Evolutionary conservation across 2,329 filamentous ascomycete genomes (phyloP).

Genomic region (Aspergillus pseudonomiae): DNA sequence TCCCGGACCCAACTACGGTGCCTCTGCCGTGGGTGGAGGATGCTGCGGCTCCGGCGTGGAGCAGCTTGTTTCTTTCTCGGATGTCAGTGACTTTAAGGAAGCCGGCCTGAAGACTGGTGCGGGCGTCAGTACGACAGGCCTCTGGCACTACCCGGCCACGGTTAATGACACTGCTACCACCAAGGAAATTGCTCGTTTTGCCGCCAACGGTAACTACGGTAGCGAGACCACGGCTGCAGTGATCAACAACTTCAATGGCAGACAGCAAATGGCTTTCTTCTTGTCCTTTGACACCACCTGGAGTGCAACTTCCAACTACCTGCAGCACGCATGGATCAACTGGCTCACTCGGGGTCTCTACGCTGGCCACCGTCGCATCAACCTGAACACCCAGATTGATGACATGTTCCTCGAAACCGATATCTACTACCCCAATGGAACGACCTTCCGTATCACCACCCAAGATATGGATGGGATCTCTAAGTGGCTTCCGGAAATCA

Average conservation of each 20-base stretch:
- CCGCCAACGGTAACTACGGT: conserved; percentile 44
- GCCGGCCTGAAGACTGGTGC: conserved; percentile 57
- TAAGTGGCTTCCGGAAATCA: conserved; percentile 45
- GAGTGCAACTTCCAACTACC: conserved; percentile 58
- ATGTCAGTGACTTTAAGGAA: conserved; percentile 56
- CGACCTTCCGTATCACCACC: conserved; percentile 53
- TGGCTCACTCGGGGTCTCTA: conserved; percentile 63
- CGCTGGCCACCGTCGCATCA: conserved; percentile 58
- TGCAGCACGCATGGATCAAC: conserved; percentile 65
- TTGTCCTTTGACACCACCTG: conserved; percentile 56
- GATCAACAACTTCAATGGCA: conserved; percentile 60
- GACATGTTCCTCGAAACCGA: conserved; percentile 62
- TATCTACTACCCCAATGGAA: conserved; percentile 53
- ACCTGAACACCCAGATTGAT: conserved; percentile 62
- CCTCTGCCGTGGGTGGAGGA: conserved; percentile 41
- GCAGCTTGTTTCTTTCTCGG: conserved; percentile 58
- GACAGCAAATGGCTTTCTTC: conserved; percentile 67
- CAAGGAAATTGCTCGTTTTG: conserved; percentile 59
- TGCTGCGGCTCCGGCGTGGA: conserved; percentile 55
- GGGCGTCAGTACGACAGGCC: conserved; percentile 53
- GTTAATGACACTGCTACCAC: conserved; percentile 58
- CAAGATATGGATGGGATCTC: conserved; percentile 53
- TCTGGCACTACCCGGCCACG: conserved; percentile 62
- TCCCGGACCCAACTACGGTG: conserved; percentile 56
- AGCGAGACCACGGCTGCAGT: conserved; percentile 56